Evolutionary conservation across 1,284 basidiomycete species (phyloP).

Genomic region (Pseudozyma sp.): DNA sequence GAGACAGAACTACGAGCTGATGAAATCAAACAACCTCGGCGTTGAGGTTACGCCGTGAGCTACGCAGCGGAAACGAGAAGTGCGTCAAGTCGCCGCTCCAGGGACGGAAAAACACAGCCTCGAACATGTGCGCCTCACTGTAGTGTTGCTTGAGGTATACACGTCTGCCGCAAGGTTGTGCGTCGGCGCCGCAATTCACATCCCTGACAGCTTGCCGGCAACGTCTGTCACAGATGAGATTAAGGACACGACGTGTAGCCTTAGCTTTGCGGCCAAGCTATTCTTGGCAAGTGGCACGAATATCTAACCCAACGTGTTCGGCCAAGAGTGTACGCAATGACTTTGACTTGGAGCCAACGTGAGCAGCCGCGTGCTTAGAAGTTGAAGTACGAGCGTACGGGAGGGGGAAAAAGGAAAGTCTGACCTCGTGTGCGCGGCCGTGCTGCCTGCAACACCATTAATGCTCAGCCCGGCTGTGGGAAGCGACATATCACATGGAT

Average conservation of each 20-base stretch:
- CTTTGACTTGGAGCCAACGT: not conserved
- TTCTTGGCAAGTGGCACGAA: slow-evolving; percentile 1
- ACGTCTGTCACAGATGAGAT: not conserved
- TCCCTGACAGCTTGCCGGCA: not conserved
- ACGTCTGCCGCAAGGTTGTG: not conserved
- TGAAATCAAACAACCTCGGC: not conserved
- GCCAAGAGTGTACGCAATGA: too few relatives aligned
- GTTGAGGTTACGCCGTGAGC: too few relatives aligned
- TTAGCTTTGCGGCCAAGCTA: not conserved
- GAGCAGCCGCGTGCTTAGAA: slow-evolving; percentile 3
- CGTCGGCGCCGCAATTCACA: too few relatives aligned
- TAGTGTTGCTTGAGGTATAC: not conserved
- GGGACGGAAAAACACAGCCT: not conserved
- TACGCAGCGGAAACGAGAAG: not conserved
- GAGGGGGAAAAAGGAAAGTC: not conserved
- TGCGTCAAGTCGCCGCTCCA: slow-evolving; percentile 1
- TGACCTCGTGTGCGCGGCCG: too few relatives aligned
- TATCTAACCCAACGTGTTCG: not conserved
- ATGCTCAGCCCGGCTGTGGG: slow-evolving; percentile 2
- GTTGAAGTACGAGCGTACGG: not conserved
- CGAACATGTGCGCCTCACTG: not conserved
- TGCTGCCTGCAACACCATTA: too few relatives aligned
- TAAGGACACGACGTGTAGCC: too few relatives aligned
- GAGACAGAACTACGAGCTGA: not conserved
- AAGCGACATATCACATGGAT: slow-evolving; percentile 15